Evolutionary conservation across 768 basidiomycete genomes (phyloP), one percentile per base, ranked within the genome.

Genomic region (Boletus vermiculosoides): DNA sequence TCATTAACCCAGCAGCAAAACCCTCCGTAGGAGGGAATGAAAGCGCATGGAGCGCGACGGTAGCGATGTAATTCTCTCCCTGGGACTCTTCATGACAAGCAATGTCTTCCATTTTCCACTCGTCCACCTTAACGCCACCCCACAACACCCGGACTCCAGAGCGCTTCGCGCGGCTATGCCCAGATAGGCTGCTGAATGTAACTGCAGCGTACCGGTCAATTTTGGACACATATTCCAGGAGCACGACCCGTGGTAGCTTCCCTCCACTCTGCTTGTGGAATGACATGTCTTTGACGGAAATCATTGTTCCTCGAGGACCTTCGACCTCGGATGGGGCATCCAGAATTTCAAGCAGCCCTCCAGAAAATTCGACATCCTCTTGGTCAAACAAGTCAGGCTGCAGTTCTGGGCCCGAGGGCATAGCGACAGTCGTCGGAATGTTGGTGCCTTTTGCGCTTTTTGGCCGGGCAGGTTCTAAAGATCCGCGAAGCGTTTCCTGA

Each of bases 31-130:
- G 55, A 16, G 85, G 83, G 63, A 86, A 92, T 12, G 83, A 84
- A 33, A 98, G 73, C 4, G 83, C 80, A 70, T 96, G 92, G 34
- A 98, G 76, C 4, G 93, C 94, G 47, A 95, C 73, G 18, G 89
- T 90, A 5, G 96, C 83, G 49, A 96, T 81, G 67, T 93, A 99
- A 64, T 98, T 86, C 71, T 92, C 91, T 23, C 96, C 94, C 69
- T 98, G 94, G 0, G 67, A 64, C 54, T 83, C 80, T 59, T 90
- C 83, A 44, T 82, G 76, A 65, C 96, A 98, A 15, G 91, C 94
- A 44, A 91, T 76, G 57, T 91, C 83, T 4, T 85, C 82, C 96
- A 98, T 99, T 16, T 69, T 69, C 88, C 89, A 97, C 49, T 85
- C 79, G 52, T 82, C 76, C 55, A 74, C 73, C 60, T 79, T 80